phyloP scores from a whole-genome alignment of 805 yeast genomes.

The Myxozyma sirexii region DNA sequence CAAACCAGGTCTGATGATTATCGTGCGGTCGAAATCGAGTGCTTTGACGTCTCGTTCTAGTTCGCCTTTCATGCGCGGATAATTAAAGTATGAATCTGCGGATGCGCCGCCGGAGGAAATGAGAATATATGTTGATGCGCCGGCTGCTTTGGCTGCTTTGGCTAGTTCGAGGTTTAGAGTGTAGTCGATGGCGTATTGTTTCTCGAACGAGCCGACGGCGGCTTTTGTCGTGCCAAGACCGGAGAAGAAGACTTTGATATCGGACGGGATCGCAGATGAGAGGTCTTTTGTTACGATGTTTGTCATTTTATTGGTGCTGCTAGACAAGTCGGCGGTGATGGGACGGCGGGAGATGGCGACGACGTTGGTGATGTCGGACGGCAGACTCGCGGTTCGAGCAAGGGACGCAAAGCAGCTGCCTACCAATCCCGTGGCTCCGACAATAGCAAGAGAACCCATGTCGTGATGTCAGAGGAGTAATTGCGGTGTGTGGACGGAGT shows the following conservation, averaged over 20 bases:
- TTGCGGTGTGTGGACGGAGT: no score
- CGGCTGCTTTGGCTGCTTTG: constrained; percentile 69
- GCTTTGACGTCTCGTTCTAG: constrained; percentile 67
- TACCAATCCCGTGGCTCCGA: constrained; percentile 82
- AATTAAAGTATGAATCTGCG: constrained; percentile 58
- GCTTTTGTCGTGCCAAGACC: constrained; percentile 76
- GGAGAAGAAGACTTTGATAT: constrained; percentile 50
- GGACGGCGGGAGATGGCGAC: constrained; percentile 32
- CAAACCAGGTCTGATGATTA: constrained; percentile 78
- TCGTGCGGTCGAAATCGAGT: constrained; percentile 67
- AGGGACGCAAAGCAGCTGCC: constrained; percentile 61
- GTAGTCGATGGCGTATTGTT: constrained; percentile 71
- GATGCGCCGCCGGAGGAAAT: constrained; percentile 71
- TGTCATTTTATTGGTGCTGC: constrained; percentile 56
- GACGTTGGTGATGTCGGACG: constrained; percentile 50
- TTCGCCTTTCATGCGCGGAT: constrained; percentile 70
- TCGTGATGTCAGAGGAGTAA: not conserved
- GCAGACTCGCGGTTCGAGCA: constrained; percentile 46
- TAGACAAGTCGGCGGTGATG: constrained; percentile 21
- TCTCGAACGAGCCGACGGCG: constrained; percentile 68
- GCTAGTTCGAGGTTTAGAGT: constrained; percentile 72
- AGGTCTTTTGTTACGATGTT: constrained; percentile 39
- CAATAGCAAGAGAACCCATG: constrained; percentile 23
- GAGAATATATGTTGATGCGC: constrained; percentile 67
- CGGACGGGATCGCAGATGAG: constrained; percentile 39